Base-by-base conservation (phyloP, 495 filamentous ascomycete genomes). In the Penicillium canariense region DNA sequence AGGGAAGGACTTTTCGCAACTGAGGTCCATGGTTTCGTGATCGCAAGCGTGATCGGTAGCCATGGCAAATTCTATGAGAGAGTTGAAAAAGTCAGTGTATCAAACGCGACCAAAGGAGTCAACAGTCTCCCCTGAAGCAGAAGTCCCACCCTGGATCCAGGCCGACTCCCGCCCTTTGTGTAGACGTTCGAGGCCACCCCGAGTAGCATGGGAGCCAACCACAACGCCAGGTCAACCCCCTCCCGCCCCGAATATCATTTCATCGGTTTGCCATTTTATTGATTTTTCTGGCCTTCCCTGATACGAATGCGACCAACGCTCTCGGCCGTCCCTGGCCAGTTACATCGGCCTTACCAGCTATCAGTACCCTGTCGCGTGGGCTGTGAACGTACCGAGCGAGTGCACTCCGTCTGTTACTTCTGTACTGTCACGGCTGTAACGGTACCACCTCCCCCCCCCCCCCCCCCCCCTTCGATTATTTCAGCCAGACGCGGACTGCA, bases 321-420 rank as follows among this genome's bases (percentile, higher is more conserved):
- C 17, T 30, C n/a, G 43, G 43, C 27, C 27, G n/a, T n/a, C n/a
- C n/a, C n/a, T n/a, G n/a, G n/a, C n/a, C 25, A 27, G 25, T 46
- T 46, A 46, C 43, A 31, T 46, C 30, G 43, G 14, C n/a, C 27
- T 30, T 44, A 44, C 42, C 22, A n/a, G n/a, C n/a, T n/a, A n/a
- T n/a, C n/a, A n/a, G n/a, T n/a, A n/a, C n/a, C n/a, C n/a, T n/a
- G n/a, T n/a, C n/a, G n/a, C n/a, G n/a, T n/a, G n/a, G n/a, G n/a
- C n/a, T n/a, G n/a, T n/a, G n/a, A n/a, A n/a, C n/a, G n/a, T n/a
- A n/a, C n/a, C n/a, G n/a, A n/a, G n/a, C n/a, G n/a, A n/a, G n/a
- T n/a, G n/a, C n/a, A n/a, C n/a, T n/a, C n/a, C n/a, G n/a, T n/a
- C n/a, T n/a, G n/a, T n/a, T n/a, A n/a, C n/a, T n/a, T n/a, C n/a